A percentile compares a stretch with the other conserved stretches of the same genome.
Evolutionary conservation across 441 rosid species (phyloP).

Genomic region (Mallotus repandus): DNA sequence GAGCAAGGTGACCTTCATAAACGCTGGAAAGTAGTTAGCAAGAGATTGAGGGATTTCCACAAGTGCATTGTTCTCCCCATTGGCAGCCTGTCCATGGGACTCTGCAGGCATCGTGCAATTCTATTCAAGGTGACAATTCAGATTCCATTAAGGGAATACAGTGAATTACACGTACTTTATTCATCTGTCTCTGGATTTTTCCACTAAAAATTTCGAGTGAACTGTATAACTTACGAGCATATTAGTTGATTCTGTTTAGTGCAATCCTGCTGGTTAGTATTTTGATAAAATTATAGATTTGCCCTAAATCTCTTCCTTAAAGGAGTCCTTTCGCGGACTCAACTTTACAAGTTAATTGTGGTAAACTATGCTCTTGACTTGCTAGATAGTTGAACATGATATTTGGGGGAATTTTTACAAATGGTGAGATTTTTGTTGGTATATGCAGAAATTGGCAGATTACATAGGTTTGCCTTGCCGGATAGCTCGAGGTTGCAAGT

Average conservation of each 20-base stretch:
- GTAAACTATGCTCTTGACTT: not conserved
- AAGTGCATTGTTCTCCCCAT: constrained; percentile 85
- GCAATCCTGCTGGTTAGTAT: not conserved
- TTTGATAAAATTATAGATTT: not conserved
- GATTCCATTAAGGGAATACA: not conserved
- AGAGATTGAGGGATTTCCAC: constrained; percentile 58
- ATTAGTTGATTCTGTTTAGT: not conserved
- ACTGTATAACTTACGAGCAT: not conserved
- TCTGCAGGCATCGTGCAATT: constrained; percentile 94
- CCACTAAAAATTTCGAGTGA: not conserved
- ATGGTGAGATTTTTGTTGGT: constrained; percentile 15
- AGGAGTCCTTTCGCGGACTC: no score
- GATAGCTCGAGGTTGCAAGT: constrained; percentile 93
- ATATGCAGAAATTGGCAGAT: constrained; percentile 91
- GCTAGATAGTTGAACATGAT: not conserved
- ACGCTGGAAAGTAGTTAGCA: constrained; percentile 75
- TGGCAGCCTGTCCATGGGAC: constrained; percentile 80
- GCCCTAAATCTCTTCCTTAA: not conserved
- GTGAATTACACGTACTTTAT: not conserved
- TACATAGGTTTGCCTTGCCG: constrained; percentile 92
- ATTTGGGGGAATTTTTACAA: not conserved
- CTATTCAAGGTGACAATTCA: constrained; percentile 65
- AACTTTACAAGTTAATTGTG: not conserved
- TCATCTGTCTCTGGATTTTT: not conserved
- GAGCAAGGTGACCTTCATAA: constrained; percentile 85